A percentile compares a stretch with the other conserved stretches of the same genome.
Conservation (phyloP, 441 rosid genomes). For the Dalechampia spathulata region DNA sequence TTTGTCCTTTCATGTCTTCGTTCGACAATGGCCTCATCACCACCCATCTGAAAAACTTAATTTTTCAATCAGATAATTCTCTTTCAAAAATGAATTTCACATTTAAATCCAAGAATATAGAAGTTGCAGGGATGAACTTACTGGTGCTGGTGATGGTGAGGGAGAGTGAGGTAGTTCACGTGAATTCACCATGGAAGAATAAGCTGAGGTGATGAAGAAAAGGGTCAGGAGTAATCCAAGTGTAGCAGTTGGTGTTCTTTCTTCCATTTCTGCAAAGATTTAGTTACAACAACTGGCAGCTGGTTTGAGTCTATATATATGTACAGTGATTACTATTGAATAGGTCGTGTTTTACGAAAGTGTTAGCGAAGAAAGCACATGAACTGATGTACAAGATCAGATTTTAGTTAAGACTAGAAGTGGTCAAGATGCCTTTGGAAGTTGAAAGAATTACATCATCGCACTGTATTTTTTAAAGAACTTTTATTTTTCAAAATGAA, state of each 20-base stretch:
- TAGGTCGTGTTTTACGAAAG: neutral
- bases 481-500: too few species aligned
- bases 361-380: neutral
- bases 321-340: neutral
- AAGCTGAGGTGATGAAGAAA: neutral
- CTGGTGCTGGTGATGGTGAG: constrained; percentile 8
- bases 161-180: neutral
- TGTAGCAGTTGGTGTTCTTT: neutral
- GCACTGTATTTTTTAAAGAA: too few species aligned
- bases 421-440: neutral
- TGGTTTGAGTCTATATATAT: neutral
- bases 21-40: neutral
- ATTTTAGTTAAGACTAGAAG: neutral
- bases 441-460: constrained; percentile 3
- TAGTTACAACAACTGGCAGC: neutral
- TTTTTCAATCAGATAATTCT: too few species aligned
- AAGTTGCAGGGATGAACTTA: neutral
- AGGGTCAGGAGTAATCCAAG: neutral
- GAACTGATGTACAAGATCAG: neutral
- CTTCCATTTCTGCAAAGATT: neutral
- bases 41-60: neutral
- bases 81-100: too few species aligned
- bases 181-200: neutral
- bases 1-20: neutral
- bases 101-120: neutral